A percentile compares a stretch with the other conserved stretches of the same genome.
Conservation (phyloP, 768 basidiomycete species). For the Amyloporia xantha region DNA sequence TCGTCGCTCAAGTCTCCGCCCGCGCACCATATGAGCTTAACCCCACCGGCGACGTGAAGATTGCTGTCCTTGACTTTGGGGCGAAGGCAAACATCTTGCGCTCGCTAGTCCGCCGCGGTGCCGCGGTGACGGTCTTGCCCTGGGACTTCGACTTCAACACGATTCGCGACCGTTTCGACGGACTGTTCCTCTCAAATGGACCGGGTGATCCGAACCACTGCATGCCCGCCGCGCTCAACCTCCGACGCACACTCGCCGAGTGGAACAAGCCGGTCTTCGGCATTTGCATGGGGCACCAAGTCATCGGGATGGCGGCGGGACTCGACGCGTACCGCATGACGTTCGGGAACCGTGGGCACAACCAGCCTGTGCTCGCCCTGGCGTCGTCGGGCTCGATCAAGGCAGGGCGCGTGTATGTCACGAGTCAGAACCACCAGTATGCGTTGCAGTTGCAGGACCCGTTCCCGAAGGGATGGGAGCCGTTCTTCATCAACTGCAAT, state of each 20-base stretch:
- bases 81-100: conserved; percentile 97
- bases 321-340: conserved; percentile 97
- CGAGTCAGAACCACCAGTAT: conserved; percentile 98
- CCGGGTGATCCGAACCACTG: conserved; percentile 92
- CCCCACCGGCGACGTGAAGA: conserved; percentile 77
- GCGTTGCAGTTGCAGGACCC: conserved; percentile 91
- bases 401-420: conserved; percentile 96
- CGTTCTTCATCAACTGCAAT: conserved; percentile 99
- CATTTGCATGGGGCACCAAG: conserved; percentile 99
- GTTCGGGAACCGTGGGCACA: conserved; percentile 99
- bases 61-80: conserved; percentile 96
- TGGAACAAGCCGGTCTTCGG: conserved; percentile 96
- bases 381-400: conserved; percentile 91
- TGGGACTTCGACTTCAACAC: conserved; percentile 98
- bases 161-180: conserved; percentile 86
- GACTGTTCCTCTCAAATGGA: conserved; percentile 93
- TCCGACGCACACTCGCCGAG: conserved; percentile 76
- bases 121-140: conserved; percentile 89
- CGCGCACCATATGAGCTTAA: conserved; percentile 81
- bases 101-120: conserved; percentile 84
- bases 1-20: conserved; percentile 91
- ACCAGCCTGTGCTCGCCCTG: conserved; percentile 94
- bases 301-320: conserved; percentile 96
- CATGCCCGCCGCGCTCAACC: conserved; percentile 73
- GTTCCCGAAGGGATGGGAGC: conserved; percentile 96